Conservation (phyloP, 129 eudicot species). For the Tanacetum coccineum region DNA sequence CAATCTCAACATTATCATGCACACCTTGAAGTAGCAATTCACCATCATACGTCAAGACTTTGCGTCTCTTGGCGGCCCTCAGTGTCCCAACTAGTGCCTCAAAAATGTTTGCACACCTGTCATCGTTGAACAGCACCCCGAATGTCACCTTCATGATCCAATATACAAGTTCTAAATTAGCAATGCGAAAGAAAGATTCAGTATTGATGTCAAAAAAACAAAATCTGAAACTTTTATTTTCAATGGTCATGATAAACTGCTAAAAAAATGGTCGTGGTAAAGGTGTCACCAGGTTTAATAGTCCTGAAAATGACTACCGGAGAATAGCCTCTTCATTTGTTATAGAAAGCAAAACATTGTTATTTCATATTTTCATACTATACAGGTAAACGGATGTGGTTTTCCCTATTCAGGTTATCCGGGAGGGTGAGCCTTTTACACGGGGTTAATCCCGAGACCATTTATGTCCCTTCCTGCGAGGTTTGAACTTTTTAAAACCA, state of each 20-base stretch:
- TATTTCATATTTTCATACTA: too few relatives aligned
- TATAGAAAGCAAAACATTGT: too few relatives aligned
- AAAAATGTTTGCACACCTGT: conserved; percentile 87
- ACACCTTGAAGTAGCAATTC: conserved; percentile 92
- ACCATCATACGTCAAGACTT: conserved; percentile 75
- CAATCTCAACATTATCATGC: conserved; percentile 84
- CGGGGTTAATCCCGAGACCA: too few relatives aligned
- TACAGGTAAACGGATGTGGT: too few relatives aligned
- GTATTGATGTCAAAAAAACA: conserved; percentile 9
- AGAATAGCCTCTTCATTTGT: too few relatives aligned
- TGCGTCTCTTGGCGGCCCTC: conserved; percentile 93
- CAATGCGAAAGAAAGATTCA: background rate
- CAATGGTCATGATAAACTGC: background rate
- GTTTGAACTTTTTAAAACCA: too few relatives aligned
- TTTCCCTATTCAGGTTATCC: too few relatives aligned
- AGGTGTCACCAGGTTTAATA: too few relatives aligned
- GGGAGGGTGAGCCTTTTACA: too few relatives aligned
- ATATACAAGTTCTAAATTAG: conserved; percentile 7
- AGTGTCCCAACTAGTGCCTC: conserved; percentile 95
- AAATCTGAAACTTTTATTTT: background rate
- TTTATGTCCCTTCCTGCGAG: too few relatives aligned
- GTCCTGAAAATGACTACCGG: too few relatives aligned
- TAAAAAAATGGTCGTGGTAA: too few relatives aligned
- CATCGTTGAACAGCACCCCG: conserved; percentile 87
- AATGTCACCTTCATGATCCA: conserved; percentile 72